Conservation (phyloP, 768 basidiomycete species). For the Amanita rubescens region DNA sequence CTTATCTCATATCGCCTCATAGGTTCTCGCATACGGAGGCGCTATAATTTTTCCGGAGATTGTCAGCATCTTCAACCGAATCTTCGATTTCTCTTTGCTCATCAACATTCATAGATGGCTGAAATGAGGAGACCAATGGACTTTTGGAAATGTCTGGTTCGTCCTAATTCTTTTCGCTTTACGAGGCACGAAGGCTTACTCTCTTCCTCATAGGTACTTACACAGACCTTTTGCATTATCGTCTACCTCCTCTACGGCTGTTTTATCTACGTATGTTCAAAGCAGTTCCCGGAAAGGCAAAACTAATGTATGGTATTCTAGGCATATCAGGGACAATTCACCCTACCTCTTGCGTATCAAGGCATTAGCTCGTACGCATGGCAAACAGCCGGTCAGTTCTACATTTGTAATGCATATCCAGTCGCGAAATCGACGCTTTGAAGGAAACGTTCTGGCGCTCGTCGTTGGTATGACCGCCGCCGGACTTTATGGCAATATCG, state of each 20-base stretch:
- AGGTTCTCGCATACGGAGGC: slow-evolving; percentile 52
- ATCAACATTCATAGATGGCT: slow-evolving; percentile 36
- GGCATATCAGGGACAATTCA: slow-evolving; percentile 56
- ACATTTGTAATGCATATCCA: neutral
- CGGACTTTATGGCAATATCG: slow-evolving; percentile 58
- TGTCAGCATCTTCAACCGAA: slow-evolving; percentile 14
- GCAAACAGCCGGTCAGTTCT: slow-evolving; percentile 36
- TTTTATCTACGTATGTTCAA: slow-evolving; percentile 33
- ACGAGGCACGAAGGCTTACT: neutral
- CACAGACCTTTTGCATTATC: slow-evolving; percentile 42
- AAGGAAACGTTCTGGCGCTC: slow-evolving; percentile 41
- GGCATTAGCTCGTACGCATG: slow-evolving; percentile 37
- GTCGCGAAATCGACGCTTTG: neutral
- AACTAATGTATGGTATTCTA: slow-evolving; percentile 14
- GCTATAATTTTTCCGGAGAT: slow-evolving; percentile 43
- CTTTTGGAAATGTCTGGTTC: slow-evolving; percentile 61
- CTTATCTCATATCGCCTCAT: neutral
- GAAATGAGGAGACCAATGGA: slow-evolving; percentile 65
- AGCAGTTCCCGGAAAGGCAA: neutral
- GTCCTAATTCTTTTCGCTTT: slow-evolving; percentile 4
- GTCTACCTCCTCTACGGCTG: slow-evolving; percentile 52
- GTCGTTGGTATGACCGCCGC: slow-evolving; percentile 51
- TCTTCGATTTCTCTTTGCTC: slow-evolving; percentile 5
- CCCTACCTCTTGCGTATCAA: slow-evolving; percentile 39
- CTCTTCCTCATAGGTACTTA: slow-evolving; percentile 21